These are phyloP conservation scores for Ottelia alismoides DNA, from an alignment of 106 monocot genomes.

Conservation along the genomic window DNA sequence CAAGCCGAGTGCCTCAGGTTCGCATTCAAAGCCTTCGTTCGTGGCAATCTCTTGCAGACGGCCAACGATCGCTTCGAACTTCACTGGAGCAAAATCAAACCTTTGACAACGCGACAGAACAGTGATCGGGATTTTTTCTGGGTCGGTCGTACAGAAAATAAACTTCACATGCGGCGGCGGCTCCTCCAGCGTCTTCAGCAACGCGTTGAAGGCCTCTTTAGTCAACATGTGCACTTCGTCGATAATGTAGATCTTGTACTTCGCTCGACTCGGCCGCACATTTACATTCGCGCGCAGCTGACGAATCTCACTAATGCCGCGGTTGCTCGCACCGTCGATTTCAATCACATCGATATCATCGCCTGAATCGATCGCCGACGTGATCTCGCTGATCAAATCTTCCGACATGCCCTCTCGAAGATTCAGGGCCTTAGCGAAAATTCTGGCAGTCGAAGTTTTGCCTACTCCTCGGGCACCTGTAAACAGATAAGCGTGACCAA, in stretches of 20 bases:
- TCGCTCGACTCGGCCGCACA: constrained; percentile 31
- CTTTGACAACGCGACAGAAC: constrained; percentile 43
- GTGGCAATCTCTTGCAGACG: constrained; percentile 24
- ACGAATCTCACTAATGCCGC: constrained; percentile 17
- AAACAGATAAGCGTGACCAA: constrained; percentile 63
- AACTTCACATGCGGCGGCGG: no score
- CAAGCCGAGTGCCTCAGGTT: constrained; percentile 44
- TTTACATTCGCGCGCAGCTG: constrained; percentile 24
- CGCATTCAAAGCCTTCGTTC: constrained; percentile 43
- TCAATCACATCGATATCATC: no score
- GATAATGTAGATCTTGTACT: no score
- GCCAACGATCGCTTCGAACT: constrained; percentile 30
- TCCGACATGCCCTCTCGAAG: constrained; percentile 40
- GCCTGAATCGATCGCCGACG: constrained; percentile 9
- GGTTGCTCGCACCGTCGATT: constrained; percentile 21
- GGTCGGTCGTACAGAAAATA: no score
- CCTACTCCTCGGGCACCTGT: constrained; percentile 58
- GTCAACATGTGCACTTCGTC: constrained; percentile 32
- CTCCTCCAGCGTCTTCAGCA: no score
- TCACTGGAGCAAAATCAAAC: constrained; percentile 35
- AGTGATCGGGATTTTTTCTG: constrained; percentile 29
- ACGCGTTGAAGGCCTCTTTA: constrained; percentile 38
- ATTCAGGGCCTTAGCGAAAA: constrained; percentile 45
- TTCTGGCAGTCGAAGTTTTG: constrained; percentile 42
- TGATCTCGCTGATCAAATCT: constrained; percentile 29